Evolutionary conservation across 2,329 filamentous ascomycete genomes (phyloP), one percentile per base, ranked within the genome.

Genomic region (Sphaerulina musiva): DNA sequence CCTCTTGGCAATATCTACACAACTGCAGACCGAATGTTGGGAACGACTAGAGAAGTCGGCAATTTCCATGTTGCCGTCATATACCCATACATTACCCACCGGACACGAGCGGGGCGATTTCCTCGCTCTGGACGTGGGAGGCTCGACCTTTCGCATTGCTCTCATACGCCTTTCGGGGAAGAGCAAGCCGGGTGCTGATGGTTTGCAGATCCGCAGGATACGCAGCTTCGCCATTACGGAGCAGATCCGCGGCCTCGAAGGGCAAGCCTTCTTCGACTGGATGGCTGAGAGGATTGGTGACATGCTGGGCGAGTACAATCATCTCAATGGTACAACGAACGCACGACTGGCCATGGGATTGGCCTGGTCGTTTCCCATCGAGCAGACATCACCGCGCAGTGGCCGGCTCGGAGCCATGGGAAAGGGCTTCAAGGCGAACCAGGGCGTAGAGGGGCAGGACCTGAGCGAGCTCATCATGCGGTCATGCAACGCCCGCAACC

Each of bases 301-400:
- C 7, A 79, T 80, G 67, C 69, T 84, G 46, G 68, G 69, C 20
- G 68, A 73, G 31, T 71, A 74, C 51, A 74, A 68, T 43, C 67
- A 70, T 47, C 65, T 64, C 48, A 63, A 64, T n/a, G 64, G 66
- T 45, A 64, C 62, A 4, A 59, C 60, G 1, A 59, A 64, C 11
- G 66, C 67, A 3, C 73, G 72, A 9, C 68, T 84, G 52, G 73
- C 76, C 4, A 80, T 84, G 74, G 82, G 82, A 3, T 62, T 85
- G 58, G 80, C 82, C 2, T 85, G 82, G 82, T 84, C 82, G 2
- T 85, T 85, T 66, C 82, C 82, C 0, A 76, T 85, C 51, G 79
- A 84, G 68, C 81, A 84, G 70, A 85, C 81, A 4, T 84, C 80
- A 10, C 74, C 76, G 52, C 74, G 77, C 50, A 79, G 74, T 45